These are phyloP conservation scores for Globisporangium echinulatum DNA, from an alignment of 352 stramenopile species.

Conservation along the genomic window DNA sequence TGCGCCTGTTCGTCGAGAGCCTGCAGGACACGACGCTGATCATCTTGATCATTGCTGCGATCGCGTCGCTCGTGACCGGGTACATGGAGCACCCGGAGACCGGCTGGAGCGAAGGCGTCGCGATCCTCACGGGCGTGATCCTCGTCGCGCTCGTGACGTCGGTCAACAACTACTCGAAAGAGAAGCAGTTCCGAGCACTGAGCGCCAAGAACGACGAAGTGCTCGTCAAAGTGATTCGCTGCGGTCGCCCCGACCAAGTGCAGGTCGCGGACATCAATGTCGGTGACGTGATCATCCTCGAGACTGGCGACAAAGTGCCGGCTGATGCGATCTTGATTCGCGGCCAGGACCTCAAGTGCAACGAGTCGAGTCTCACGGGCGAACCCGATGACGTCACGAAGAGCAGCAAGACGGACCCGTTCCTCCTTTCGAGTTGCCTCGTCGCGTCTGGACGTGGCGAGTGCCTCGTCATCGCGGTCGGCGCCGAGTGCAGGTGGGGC, in stretches of 20 bases:
- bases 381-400: constrained; percentile 94
- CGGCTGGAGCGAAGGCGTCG: constrained; percentile 93
- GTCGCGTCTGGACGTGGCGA: constrained; percentile 66
- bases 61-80: constrained; percentile 79
- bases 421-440: constrained; percentile 85
- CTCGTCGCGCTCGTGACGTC: constrained; percentile 94
- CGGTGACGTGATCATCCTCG: constrained; percentile 89
- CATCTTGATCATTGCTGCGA: constrained; percentile 81
- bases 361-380: constrained; percentile 95
- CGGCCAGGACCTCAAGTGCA: constrained; percentile 90
- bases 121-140: constrained; percentile 91
- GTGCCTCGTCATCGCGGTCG: constrained; percentile 82
- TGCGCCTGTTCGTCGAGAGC: constrained; percentile 80
- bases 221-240: constrained; percentile 71
- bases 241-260: constrained; percentile 58
- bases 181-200: constrained; percentile 84
- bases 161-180: constrained; percentile 95
- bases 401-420: constrained; percentile 54
- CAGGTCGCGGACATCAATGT: constrained; percentile 71
- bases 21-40: constrained; percentile 89
- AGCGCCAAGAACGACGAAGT: constrained; percentile 89
- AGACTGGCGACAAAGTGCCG: constrained; percentile 91
- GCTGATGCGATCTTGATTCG: constrained; percentile 93
- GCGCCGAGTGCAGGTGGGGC: constrained; percentile 76
- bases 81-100: constrained; percentile 72